phyloP scores from a whole-genome alignment of 305 asterid genomes.

The Stenogyne calaminthoides region DNA sequence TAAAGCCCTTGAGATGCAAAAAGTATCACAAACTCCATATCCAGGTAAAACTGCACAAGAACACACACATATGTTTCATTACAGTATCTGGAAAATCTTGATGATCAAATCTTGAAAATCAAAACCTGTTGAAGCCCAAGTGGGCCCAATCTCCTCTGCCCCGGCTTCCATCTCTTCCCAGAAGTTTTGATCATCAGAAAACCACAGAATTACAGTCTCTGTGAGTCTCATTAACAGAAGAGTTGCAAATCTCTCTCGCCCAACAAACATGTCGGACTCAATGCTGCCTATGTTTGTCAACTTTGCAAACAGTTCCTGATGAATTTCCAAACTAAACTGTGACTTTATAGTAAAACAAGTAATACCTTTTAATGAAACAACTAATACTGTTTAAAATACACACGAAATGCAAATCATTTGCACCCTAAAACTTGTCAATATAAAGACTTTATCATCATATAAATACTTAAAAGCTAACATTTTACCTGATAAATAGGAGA shows the following conservation, averaged over 20 bases:
- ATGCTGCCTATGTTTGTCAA: constrained; percentile 58
- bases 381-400: no score
- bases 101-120: background rate
- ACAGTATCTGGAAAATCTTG: background rate
- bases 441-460: background rate
- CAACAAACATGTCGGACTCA: constrained; percentile 72
- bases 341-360: background rate
- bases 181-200: constrained; percentile 85
- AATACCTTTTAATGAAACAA: no score
- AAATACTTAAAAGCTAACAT: background rate
- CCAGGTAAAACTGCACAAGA: constrained; percentile 73
- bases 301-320: constrained; percentile 73
- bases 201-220: constrained; percentile 86
- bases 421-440: no score
- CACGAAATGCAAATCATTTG: no score
- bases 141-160: constrained; percentile 63
- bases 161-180: constrained; percentile 89
- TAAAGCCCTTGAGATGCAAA: constrained; percentile 89
- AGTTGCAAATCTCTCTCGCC: constrained; percentile 87
- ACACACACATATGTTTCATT: background rate
- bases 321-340: background rate
- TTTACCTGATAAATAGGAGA: constrained; percentile 82
- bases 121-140: constrained; percentile 91
- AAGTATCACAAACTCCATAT: constrained; percentile 92
- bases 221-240: constrained; percentile 79